Percentiles rank a stretch among this genome's conserved stretches.
These are phyloP conservation scores for Trichocomaceae sp. DNA, from an alignment of 2,329 filamentous ascomycete genomes.

Conservation along the genomic window DNA sequence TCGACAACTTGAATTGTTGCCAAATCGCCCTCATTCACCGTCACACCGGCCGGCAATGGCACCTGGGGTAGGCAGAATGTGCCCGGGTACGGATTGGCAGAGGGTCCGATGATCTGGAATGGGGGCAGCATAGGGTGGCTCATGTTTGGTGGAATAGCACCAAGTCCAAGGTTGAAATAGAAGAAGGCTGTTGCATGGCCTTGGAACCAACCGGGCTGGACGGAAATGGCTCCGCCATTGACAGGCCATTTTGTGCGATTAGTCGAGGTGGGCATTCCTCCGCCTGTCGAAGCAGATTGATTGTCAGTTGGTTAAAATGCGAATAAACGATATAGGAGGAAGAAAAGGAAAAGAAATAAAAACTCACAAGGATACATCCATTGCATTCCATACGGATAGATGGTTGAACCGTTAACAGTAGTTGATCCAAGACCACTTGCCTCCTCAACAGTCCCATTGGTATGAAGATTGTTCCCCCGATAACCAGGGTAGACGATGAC, in stretches of 20 bases:
- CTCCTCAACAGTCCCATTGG: slow-evolving; percentile 55
- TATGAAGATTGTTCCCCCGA: slow-evolving; percentile 78
- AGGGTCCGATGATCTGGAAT: slow-evolving; percentile 77
- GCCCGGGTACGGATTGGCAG: slow-evolving; percentile 77
- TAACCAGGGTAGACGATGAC: slow-evolving; percentile 81
- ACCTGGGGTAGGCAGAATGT: slow-evolving; percentile 87
- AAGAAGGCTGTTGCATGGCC: slow-evolving; percentile 76
- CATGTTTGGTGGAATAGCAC: slow-evolving; percentile 77
- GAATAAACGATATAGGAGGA: not conserved
- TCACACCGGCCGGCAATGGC: slow-evolving; percentile 66
- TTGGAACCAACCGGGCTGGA: slow-evolving; percentile 94
- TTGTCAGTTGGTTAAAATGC: not conserved
- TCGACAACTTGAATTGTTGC: slow-evolving; percentile 88
- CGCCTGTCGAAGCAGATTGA: slow-evolving; percentile 51
- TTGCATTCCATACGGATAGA: slow-evolving; percentile 83
- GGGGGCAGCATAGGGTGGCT: slow-evolving; percentile 72
- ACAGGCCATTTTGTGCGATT: slow-evolving; percentile 94
- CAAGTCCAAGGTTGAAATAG: slow-evolving; percentile 87
- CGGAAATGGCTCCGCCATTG: slow-evolving; percentile 73
- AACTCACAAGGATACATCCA: slow-evolving; percentile 89
- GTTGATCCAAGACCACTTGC: slow-evolving; percentile 42
- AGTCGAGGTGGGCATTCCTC: slow-evolving; percentile 66
- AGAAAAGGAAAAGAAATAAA: not conserved
- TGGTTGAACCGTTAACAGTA: slow-evolving; percentile 39
- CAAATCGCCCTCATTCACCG: slow-evolving; percentile 71